A percentile compares a stretch with the other conserved stretches of the same genome.
Evolutionary conservation across 176 grass and related monocot genomes (phyloP).

Genomic region (Zoysia japonica): DNA sequence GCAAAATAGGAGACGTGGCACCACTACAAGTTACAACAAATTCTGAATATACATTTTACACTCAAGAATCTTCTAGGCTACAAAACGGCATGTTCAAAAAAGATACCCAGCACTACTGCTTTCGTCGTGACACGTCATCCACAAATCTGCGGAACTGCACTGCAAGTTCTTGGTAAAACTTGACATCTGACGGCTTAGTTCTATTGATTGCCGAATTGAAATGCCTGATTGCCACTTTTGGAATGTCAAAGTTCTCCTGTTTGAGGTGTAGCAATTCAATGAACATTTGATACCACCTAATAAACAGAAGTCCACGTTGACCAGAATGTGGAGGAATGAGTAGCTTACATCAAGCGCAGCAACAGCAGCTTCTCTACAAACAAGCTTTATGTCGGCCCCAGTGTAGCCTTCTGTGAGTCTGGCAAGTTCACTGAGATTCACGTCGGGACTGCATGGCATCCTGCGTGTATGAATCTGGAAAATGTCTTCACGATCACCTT

Average conservation of each 20-base stretch:
- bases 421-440: slow-evolving; percentile 70
- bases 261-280: slow-evolving; percentile 7
- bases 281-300: background rate
- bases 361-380: slow-evolving; percentile 87
- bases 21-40: slow-evolving; percentile 16
- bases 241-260: slow-evolving; percentile 65
- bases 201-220: slow-evolving; percentile 53
- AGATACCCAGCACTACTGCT: slow-evolving; percentile 23
- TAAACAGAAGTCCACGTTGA: background rate
- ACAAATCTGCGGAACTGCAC: slow-evolving; percentile 59
- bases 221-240: slow-evolving; percentile 58
- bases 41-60: background rate
- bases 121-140: slow-evolving; percentile 12
- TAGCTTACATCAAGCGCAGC: slow-evolving; percentile 76
- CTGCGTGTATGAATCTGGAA: slow-evolving; percentile 68
- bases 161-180: slow-evolving; percentile 75
- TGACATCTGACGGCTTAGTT: slow-evolving; percentile 63
- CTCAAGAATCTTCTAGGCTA: background rate
- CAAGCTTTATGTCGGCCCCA: slow-evolving; percentile 57
- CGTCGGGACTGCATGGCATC: slow-evolving; percentile 61
- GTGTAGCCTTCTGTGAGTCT: slow-evolving; percentile 87
- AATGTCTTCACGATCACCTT: slow-evolving; percentile 74
- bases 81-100: background rate
- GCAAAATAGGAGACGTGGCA: background rate
- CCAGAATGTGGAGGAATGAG: slow-evolving; percentile 10